Evolutionary conservation across 2,329 filamentous ascomycete species (phyloP).

Genomic region (Cladophialophora bantiana): DNA sequence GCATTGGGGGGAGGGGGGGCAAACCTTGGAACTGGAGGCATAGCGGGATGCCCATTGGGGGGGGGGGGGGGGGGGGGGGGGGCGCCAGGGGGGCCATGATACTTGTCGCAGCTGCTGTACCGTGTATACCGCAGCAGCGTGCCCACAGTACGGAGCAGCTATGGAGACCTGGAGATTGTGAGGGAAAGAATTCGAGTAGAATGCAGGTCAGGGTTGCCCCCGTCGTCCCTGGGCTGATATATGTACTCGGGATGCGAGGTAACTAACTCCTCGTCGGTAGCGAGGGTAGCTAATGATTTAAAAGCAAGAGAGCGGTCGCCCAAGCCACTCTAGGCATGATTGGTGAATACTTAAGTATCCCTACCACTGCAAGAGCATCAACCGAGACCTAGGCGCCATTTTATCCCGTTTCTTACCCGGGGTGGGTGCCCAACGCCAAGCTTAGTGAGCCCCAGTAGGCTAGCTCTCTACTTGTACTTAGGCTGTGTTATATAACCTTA

Average conservation of each 20-base stretch:
- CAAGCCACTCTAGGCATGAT: background rate
- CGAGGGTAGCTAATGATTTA: background rate
- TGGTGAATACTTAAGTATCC: background rate
- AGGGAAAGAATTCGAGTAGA: background rate
- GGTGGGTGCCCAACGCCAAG: background rate
- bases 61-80: background rate
- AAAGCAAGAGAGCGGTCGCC: background rate
- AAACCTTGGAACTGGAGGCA: background rate
- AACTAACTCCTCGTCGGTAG: no score
- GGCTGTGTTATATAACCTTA: background rate
- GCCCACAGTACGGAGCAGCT: background rate
- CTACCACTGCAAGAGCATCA: background rate
- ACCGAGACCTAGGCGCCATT: background rate
- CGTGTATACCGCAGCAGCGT: constrained; percentile 1
- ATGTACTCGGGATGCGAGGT: background rate
- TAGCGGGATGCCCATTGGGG: background rate
- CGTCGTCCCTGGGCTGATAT: constrained; percentile 3
- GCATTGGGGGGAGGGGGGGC: background rate
- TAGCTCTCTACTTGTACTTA: background rate
- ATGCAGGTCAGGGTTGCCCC: background rate
- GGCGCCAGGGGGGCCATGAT: background rate
- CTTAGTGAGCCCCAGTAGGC: background rate
- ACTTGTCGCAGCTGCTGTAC: background rate
- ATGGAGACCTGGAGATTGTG: background rate
- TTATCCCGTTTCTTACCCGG: background rate